Evolutionary conservation across 2,329 filamentous ascomycete species (phyloP), one percentile per base, ranked within the genome.

Genomic region (Phaeoacremonium minimum): DNA sequence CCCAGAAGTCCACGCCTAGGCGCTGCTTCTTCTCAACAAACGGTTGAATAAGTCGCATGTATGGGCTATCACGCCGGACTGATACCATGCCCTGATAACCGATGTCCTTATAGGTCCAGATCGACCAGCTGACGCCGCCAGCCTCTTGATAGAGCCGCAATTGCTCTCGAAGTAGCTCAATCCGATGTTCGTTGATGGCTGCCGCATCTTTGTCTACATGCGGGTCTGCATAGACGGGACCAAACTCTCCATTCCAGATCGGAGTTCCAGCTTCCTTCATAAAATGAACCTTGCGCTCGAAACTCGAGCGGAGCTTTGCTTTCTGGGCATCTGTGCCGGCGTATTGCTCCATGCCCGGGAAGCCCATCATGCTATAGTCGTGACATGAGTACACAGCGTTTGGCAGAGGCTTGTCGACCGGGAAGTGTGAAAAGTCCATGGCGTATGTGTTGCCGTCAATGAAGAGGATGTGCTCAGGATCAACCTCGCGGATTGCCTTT

Each of bases 91-190:
- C 71, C 50, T 74, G 70, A 14, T 69, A 58, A 2, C 71, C 69
- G 41, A 74, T 67, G 41, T 74, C 69, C 45, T 74, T 74, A 50
- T 71, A 72, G 2, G 67, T 51, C 68, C 68, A 73, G 42, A 77
- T 77, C 22, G 22, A 61, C 26, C 58, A 53, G 35, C 69, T 69
- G 6, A 69, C 64, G 6, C 63, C 65, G 0, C 66, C 42, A 22
- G 40, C 34, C 50, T 53, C 48, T 18, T 47, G 52, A 38, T 66
- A 66, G 2, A 64, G 60, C 2, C 45, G 36, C 3, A 66, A 46
- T 32, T 73, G 69, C 28, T 67, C 60, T 3, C 58, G 52, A 0
- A 73, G 47, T 0, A 71, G 47, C 1, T 58, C 57, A 33, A 63
- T 68, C 1, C 69, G 52, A 28, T 66, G 58, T 3, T 48, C 40